Conservation (phyloP, 2,329 filamentous ascomycete genomes). For the Beauveria varroae region DNA sequence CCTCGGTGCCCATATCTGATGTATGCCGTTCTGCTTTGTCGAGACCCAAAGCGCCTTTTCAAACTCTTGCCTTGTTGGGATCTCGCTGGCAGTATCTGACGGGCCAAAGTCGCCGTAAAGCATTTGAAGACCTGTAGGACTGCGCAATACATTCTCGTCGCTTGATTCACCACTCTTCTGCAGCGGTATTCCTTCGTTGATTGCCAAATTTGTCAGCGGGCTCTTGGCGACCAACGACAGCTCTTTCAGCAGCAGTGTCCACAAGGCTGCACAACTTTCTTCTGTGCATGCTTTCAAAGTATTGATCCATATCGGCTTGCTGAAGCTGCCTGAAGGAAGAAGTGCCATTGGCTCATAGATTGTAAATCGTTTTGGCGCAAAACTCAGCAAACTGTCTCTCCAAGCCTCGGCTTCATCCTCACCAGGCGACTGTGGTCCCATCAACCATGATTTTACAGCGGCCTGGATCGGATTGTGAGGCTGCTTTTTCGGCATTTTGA, state of each 20-base stretch:
- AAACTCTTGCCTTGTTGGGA: slow-evolving; percentile 47
- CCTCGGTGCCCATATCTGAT: slow-evolving; percentile 77
- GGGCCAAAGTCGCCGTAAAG: slow-evolving; percentile 71
- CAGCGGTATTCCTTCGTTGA: slow-evolving; percentile 55
- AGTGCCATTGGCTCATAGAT: slow-evolving; percentile 55
- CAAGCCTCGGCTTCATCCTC: slow-evolving; percentile 11
- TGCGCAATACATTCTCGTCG: slow-evolving; percentile 62
- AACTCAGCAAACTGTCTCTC: slow-evolving; percentile 26
- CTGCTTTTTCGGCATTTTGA: slow-evolving; percentile 10
- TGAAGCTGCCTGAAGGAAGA: slow-evolving; percentile 52
- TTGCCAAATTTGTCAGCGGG: slow-evolving; percentile 47
- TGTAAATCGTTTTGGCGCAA: slow-evolving; percentile 50
- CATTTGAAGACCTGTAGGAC: slow-evolving; percentile 61
- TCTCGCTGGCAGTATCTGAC: slow-evolving; percentile 14
- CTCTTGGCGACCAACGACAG: slow-evolving; percentile 36
- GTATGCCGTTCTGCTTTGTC: slow-evolving; percentile 70
- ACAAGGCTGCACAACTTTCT: slow-evolving; percentile 31
- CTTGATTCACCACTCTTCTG: slow-evolving; percentile 21
- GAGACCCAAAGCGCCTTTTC: slow-evolving; percentile 67
- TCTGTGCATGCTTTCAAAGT: slow-evolving; percentile 24
- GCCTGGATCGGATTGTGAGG: slow-evolving; percentile 23
- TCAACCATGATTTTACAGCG: slow-evolving; percentile 24
- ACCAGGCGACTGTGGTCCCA: slow-evolving; percentile 3
- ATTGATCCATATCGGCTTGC: slow-evolving; percentile 30
- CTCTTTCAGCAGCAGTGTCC: slow-evolving; percentile 38